These are phyloP conservation scores for Pichia sp. DNA, from an alignment of 1,139 yeast genomes.

Conservation along the genomic window DNA sequence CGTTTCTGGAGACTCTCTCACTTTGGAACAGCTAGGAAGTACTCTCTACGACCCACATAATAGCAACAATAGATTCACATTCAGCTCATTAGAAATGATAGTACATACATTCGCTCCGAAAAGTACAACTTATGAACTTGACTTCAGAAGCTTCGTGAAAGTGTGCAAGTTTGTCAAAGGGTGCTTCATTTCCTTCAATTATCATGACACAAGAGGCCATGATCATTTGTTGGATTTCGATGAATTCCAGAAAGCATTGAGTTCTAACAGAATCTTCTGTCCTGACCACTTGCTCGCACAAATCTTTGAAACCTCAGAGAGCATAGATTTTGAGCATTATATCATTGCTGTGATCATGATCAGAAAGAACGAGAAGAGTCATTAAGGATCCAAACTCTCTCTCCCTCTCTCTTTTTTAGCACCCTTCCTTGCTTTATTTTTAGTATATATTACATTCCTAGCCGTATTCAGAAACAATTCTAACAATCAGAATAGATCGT, in stretches of 20 bases:
- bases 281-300: slow-evolving; percentile 17
- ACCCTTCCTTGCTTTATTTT: neutral
- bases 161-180: slow-evolving; percentile 24
- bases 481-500: slow-evolving; percentile 30
- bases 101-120: slow-evolving; percentile 16
- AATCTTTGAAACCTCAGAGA: slow-evolving; percentile 17
- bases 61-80: slow-evolving; percentile 6
- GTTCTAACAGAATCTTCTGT: slow-evolving; percentile 18
- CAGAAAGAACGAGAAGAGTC: slow-evolving; percentile 17
- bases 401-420: neutral
- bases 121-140: slow-evolving; percentile 12
- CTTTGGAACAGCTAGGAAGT: slow-evolving; percentile 10
- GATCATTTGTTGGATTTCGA: slow-evolving; percentile 19
- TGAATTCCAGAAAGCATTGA: slow-evolving; percentile 22
- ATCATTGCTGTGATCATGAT: slow-evolving; percentile 22
- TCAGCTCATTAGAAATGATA: slow-evolving; percentile 9
- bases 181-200: slow-evolving; percentile 23
- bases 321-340: slow-evolving; percentile 23
- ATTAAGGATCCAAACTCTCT: slow-evolving; percentile 1
- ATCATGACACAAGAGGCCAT: slow-evolving; percentile 20
- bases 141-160: slow-evolving; percentile 23
- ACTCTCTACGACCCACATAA: slow-evolving; percentile 12
- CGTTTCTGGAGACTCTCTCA: slow-evolving; percentile 5
- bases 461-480: neutral
- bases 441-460: neutral